Conservation (phyloP, 139 green algal genomes). For the Protoeuglena noctilucae region DNA sequence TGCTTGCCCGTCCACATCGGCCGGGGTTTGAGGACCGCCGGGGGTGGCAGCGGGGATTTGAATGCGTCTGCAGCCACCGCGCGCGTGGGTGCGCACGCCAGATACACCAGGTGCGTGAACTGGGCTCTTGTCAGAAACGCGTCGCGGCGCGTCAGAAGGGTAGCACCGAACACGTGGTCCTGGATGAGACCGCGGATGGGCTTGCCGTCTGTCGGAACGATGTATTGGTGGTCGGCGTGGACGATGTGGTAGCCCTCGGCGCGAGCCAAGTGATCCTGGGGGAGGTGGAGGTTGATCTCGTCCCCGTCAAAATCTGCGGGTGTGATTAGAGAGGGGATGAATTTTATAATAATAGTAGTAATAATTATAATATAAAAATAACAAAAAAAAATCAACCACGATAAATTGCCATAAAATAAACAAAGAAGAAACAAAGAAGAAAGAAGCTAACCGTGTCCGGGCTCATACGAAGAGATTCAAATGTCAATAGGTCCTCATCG, state of each 20-base stretch:
- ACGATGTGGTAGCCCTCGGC: constrained; percentile 91
- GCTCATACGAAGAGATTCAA: neutral
- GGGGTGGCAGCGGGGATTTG: constrained; percentile 40
- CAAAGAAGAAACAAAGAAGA: neutral
- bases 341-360: no score
- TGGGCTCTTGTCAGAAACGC: constrained; percentile 55
- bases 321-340: no score
- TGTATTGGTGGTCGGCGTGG: constrained; percentile 85
- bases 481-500: no score
- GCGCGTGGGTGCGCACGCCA: constrained; percentile 18
- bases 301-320: constrained; percentile 99
- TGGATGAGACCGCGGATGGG: constrained; percentile 89
- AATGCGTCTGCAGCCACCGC: constrained; percentile 1
- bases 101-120: constrained; percentile 63
- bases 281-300: constrained; percentile 98
- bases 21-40: constrained; percentile 60
- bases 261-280: constrained; percentile 54
- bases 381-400: no score
- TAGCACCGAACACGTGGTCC: constrained; percentile 77
- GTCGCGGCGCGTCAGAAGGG: constrained; percentile 69
- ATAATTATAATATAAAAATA: no score
- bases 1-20: constrained; percentile 89
- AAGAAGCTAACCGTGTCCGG: neutral
- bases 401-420: constrained; percentile 14
- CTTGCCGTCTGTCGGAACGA: constrained; percentile 85